Evolutionary conservation across 345 rosid species (phyloP).

Genomic region (Gossypium sturtianum): DNA sequence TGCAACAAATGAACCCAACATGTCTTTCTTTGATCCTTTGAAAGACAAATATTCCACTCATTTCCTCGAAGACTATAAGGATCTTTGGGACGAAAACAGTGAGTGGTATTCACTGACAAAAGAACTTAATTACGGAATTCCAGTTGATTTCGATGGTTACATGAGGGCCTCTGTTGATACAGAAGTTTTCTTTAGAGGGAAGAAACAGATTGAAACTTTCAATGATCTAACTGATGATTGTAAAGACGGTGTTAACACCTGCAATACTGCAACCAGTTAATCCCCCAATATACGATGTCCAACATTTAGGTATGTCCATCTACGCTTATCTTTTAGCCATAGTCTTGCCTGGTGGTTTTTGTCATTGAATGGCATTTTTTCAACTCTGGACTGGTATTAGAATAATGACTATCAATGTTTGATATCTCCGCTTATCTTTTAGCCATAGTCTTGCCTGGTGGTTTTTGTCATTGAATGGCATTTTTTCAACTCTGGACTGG

Average conservation of each 20-base stretch:
- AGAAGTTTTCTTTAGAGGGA: conserved; percentile 1
- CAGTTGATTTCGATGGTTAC: neutral
- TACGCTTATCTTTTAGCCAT: conserved; percentile 1
- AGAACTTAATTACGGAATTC: neutral
- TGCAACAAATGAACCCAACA: neutral
- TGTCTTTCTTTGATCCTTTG: neutral
- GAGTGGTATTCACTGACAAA: neutral
- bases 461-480: neutral
- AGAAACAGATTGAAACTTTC: neutral
- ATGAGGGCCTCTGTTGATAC: neutral
- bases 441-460: neutral
- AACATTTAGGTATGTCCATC: neutral
- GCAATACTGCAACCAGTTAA: neutral
- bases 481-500: neutral
- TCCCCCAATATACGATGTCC: conserved; percentile 4
- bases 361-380: neutral
- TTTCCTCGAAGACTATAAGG: neutral
- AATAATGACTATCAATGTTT: neutral
- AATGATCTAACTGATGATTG: conserved; percentile 54
- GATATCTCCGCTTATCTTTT: neutral
- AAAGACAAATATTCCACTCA: neutral
- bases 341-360: neutral
- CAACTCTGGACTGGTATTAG: neutral
- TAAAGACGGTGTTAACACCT: conserved; percentile 30
- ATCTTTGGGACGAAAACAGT: neutral